Evolutionary conservation across 768 basidiomycete species (phyloP), one percentile per base, ranked within the genome.

Genomic region (Thelephora ganbajun): DNA sequence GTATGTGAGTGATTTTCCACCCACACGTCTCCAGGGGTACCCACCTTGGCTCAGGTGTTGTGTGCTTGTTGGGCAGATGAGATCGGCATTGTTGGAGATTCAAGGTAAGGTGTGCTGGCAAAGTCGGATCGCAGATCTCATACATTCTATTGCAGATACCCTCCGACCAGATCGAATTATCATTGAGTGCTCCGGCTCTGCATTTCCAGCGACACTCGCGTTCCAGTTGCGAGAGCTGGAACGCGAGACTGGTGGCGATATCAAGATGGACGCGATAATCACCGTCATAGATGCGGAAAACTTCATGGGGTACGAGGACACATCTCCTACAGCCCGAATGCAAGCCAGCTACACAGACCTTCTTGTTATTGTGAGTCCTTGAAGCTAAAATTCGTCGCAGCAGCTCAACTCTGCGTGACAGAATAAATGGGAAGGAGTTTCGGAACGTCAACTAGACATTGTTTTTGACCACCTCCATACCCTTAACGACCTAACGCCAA

Each of bases 321-420:
- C 78, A 0, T 89, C 85, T 6, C 83, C 87, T 0, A 93, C 92
- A 1, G 91, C 92, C 18, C 87, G 78, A 60, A 90, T 94, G 81
- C 82, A 89, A 67, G 87, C 93, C n/a, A 84, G 83, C 58, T 97
- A 94, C 61, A 91, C 92, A 2, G 93, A 97, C 60, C 71, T 93
- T 35, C 77, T 97, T 49, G 68, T 97, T 23, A 75, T 97, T 47
- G 86, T 87, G 50, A 50, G 80, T 69, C 11, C 33, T 22, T 52
- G 33, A 39, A 18, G n/a, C 30, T 50, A 18, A 34, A 23, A 35
- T 33, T 2, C 3, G 14, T 23, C 1, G 9, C 5, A 14, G 14
- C 5, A 11, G 16, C 19, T 33, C 6, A 37, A 33, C 18, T 16
- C 14, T 26, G 1, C 6, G 12, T 6, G 6, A 6, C 56, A 89